Base-by-base conservation (phyloP, 768 basidiomycete genomes). In the Agrocybe chaxingu region DNA sequence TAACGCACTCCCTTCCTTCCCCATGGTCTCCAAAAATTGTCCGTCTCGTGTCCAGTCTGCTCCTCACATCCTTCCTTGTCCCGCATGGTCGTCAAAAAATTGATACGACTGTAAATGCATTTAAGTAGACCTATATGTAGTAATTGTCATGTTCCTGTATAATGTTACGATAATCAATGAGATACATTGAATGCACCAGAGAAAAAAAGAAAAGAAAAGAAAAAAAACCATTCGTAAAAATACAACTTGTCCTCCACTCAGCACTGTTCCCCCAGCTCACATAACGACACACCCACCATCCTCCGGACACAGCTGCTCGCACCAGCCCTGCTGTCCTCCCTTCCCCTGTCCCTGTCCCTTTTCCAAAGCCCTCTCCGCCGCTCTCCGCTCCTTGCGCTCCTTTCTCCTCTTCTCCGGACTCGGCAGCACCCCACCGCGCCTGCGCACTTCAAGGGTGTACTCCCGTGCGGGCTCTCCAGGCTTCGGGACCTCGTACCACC, bases 401-500 rank as follows among this genome's bases (percentile, higher is more conserved):
- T 8, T 16, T 30, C 13, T 45, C 32, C 5, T 60, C 31, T 48
- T 56, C 16, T 48, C 58, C 52, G 56, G 50, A 16, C 37, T 37
- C 47, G 59, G 60, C 45, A 70, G 50, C n/a, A 48, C 56, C 13
- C 70, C 68, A 1, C 64, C 70, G 38, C 57, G 52, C 49, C 70
- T 58, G 54, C 49, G 61, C 42, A 67, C 64, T 57, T 67, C 62
- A 31, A 68, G 52, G 39, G 66, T 66, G 51, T 72, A 70, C 62
- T 73, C 69, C 59, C 57, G 60, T 49, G 59, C 63, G 7, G 34
- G 56, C 42, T 67, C 63, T 8, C 66, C 69, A 41, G 57, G 56
- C 38, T 42, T 52, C 3, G 75, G 76, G 8, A 73, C 73, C 48
- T 72, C 72, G 57, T 81, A 80, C 77, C 77, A 79, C 80, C 80